phyloP scores from a whole-genome alignment of 2,329 filamentous ascomycete genomes.

The Beauveria australis region DNA sequence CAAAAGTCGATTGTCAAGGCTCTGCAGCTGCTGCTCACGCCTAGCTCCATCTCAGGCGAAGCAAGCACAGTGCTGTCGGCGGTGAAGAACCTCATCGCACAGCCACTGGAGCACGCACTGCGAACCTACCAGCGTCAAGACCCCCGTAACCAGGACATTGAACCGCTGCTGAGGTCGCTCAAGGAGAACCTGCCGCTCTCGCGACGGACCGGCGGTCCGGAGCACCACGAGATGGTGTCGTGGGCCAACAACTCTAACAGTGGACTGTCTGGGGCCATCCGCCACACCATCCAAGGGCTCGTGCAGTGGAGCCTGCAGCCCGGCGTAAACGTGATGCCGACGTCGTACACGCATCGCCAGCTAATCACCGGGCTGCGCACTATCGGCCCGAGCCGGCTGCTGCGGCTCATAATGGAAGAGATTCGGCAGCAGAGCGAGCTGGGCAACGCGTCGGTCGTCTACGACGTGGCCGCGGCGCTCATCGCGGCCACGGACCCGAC shows the following conservation, averaged over 20 bases:
- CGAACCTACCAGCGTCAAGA: constrained; percentile 58
- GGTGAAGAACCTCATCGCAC: constrained; percentile 63
- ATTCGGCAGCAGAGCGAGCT: constrained; percentile 52
- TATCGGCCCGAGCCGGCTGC: constrained; percentile 51
- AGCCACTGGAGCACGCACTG: constrained; percentile 59
- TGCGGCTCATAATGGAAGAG: constrained; percentile 59
- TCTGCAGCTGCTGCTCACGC: constrained; percentile 63
- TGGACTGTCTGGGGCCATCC: constrained; percentile 50
- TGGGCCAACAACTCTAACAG: constrained; percentile 52
- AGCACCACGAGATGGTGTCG: constrained; percentile 58
- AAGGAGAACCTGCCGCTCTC: constrained; percentile 50
- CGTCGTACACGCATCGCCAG: constrained; percentile 65
- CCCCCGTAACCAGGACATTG: constrained; percentile 60
- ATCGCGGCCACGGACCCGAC: constrained; percentile 58
- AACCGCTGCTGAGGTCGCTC: constrained; percentile 59
- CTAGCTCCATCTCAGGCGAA: constrained; percentile 62
- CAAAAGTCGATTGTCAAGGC: constrained; percentile 63
- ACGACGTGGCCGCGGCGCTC: constrained; percentile 62
- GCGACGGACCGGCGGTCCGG: constrained; percentile 53
- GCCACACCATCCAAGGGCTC: constrained; percentile 53
- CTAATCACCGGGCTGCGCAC: constrained; percentile 53
- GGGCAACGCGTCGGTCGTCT: constrained; percentile 50
- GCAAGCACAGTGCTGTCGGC: constrained; percentile 62
- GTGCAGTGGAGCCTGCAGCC: constrained; percentile 59
- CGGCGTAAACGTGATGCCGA: constrained; percentile 45